phyloP scores from a whole-genome alignment of 2,329 filamentous ascomycete genomes.

The Domatiomyces globalis region DNA sequence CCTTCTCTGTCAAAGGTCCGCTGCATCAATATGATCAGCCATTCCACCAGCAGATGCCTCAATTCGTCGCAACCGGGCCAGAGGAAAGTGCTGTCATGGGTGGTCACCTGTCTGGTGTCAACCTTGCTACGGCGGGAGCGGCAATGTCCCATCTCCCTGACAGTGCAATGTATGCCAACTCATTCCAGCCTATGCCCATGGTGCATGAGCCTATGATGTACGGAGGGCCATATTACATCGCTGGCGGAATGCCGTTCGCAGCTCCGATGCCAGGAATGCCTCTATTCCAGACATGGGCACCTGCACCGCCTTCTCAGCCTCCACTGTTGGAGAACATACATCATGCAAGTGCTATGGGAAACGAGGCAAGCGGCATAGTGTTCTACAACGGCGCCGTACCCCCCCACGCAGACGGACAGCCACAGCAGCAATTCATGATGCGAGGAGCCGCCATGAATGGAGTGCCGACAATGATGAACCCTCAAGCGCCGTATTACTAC shows the following conservation, averaged over 20 bases:
- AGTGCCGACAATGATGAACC: constrained; percentile 39
- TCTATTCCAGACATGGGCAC: constrained; percentile 8
- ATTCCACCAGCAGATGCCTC: constrained; percentile 88
- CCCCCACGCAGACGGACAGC: background rate
- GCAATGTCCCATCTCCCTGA: constrained; percentile 87
- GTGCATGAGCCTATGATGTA: constrained; percentile 45
- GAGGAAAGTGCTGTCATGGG: constrained; percentile 2
- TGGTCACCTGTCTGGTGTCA: background rate
- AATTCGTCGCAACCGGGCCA: constrained; percentile 46
- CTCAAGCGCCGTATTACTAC: constrained; percentile 41
- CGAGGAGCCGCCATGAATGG: background rate
- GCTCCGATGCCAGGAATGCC: constrained; percentile 20
- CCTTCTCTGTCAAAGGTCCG: constrained; percentile 44
- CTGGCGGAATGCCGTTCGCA: constrained; percentile 39
- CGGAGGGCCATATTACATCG: constrained; percentile 34
- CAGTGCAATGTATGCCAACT: constrained; percentile 74
- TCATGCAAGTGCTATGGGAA: constrained; percentile 50
- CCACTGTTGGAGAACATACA: constrained; percentile 24
- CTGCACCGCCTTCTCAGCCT: constrained; percentile 18
- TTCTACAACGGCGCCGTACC: constrained; percentile 61
- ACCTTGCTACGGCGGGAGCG: constrained; percentile 31
- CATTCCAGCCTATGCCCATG: constrained; percentile 68
- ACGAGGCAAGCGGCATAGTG: constrained; percentile 90
- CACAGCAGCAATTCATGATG: background rate
- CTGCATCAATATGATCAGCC: constrained; percentile 62